phyloP scores from a whole-genome alignment of 1,284 basidiomycete genomes.

The Phellopilus nigrolimitatus region DNA sequence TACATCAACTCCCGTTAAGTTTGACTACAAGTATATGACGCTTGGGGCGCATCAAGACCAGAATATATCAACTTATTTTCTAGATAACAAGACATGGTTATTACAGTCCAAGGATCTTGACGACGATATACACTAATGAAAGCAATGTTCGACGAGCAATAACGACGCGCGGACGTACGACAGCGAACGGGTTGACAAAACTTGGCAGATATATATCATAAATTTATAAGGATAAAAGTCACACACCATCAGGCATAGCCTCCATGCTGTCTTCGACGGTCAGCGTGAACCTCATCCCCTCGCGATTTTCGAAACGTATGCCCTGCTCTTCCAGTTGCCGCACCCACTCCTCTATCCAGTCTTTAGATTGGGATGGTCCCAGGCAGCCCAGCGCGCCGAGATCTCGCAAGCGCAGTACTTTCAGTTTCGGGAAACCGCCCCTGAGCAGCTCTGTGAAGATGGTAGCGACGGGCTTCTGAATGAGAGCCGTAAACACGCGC shows the following conservation, averaged over 20 bases:
- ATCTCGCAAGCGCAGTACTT: slow-evolving; percentile 2
- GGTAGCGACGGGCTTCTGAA: background rate
- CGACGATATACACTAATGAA: no score
- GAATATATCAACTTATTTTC: no score
- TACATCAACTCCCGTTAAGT: no score
- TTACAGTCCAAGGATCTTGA: no score
- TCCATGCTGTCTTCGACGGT: slow-evolving; percentile 3
- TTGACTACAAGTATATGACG: no score
- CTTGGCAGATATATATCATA: background rate
- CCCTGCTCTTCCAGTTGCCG: background rate
- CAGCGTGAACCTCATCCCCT: slow-evolving; percentile 2
- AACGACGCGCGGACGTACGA: background rate
- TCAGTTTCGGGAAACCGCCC: slow-evolving; percentile 4
- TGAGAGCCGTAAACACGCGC: background rate
- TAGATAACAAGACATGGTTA: no score
- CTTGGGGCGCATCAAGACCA: no score
- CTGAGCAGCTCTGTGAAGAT: background rate
- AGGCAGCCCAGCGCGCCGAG: slow-evolving; percentile 1
- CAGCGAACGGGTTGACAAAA: background rate
- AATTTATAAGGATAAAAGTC: background rate
- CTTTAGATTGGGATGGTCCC: background rate
- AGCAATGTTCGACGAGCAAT: no score
- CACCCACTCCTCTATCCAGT: slow-evolving; percentile 4
- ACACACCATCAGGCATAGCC: slow-evolving; percentile 5
- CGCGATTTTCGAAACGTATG: slow-evolving; percentile 11